Evolutionary conservation across 371 early-diverging fungal species (phyloP).

Genomic region (Mucor piriformis): DNA sequence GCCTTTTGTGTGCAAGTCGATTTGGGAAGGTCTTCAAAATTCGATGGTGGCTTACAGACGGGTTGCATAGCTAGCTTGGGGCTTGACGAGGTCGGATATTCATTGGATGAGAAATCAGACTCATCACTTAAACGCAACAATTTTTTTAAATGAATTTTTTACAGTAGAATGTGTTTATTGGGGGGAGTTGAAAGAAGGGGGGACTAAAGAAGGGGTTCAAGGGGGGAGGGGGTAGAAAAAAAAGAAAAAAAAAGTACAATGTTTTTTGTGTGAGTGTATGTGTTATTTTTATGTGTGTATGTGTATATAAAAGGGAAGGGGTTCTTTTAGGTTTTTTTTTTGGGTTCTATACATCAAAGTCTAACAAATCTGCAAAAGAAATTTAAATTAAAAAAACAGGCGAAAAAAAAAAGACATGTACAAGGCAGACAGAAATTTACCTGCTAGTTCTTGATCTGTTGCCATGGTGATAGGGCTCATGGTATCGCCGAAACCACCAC

Average conservation of each 20-base stretch:
- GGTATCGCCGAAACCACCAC: slow-evolving; percentile 20
- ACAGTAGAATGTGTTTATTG: too few relatives aligned
- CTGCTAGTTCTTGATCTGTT: slow-evolving; percentile 37
- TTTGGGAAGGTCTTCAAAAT: too few relatives aligned
- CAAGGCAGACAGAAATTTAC: too few relatives aligned
- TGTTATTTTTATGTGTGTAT: slow-evolving; percentile 9
- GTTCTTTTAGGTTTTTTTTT: slow-evolving; percentile 9
- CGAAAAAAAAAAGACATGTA: background rate
- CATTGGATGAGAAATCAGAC: too few relatives aligned
- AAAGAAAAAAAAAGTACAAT: background rate
- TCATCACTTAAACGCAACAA: too few relatives aligned
- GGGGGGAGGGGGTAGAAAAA: background rate
- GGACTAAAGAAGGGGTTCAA: background rate
- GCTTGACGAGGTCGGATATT: too few relatives aligned
- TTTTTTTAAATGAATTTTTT: too few relatives aligned
- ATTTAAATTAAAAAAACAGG: background rate
- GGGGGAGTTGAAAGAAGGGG: background rate
- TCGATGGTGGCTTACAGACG: too few relatives aligned
- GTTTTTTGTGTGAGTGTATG: background rate
- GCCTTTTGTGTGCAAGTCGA: too few relatives aligned
- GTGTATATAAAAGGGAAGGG: background rate
- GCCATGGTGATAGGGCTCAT: slow-evolving; percentile 27
- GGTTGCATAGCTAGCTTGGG: too few relatives aligned
- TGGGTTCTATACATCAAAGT: slow-evolving; percentile 21
- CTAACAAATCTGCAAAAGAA: slow-evolving; percentile 17